Percentiles rank a stretch among this genome's conserved stretches.
These are phyloP conservation scores for Fraxinus velutina DNA, from an alignment of 305 asterid genomes.

Conservation along the genomic window DNA sequence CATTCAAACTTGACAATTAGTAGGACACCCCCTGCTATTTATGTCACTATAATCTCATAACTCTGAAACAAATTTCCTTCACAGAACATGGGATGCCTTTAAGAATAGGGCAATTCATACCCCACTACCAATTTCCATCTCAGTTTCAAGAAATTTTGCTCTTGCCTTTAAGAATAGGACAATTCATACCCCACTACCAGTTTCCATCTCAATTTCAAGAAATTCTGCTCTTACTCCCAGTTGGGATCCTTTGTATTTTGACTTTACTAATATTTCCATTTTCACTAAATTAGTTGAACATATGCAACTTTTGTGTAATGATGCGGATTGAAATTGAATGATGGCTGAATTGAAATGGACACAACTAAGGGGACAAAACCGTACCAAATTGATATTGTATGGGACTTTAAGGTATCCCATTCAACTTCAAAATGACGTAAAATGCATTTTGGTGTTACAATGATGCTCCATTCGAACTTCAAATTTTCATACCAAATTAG, in stretches of 20 bases:
- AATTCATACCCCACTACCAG: background rate
- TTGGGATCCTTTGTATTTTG: background rate
- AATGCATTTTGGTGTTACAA: too few species aligned
- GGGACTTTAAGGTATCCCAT: background rate
- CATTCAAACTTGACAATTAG: background rate
- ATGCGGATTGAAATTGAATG: background rate
- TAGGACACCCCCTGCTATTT: background rate
- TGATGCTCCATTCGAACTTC: too few species aligned
- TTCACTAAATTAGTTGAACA: background rate
- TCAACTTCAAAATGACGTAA: too few species aligned
- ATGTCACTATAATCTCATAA: background rate
- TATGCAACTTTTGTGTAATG: background rate
- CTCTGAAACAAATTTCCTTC: background rate
- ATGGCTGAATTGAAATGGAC: background rate
- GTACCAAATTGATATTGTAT: background rate
- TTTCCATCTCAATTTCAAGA: background rate
- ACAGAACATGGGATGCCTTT: background rate
- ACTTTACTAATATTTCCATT: background rate
- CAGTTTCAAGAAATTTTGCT: background rate
- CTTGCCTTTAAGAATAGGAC: background rate
- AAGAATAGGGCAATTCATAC: background rate
- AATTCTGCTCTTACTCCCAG: background rate
- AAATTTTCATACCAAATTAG: too few species aligned
- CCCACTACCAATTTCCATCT: background rate
- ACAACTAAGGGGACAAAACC: background rate